Percentiles rank a stretch among this genome's conserved stretches.
Conservation (phyloP, 2,329 filamentous ascomycete species). For the Alternaria sp. region DNA sequence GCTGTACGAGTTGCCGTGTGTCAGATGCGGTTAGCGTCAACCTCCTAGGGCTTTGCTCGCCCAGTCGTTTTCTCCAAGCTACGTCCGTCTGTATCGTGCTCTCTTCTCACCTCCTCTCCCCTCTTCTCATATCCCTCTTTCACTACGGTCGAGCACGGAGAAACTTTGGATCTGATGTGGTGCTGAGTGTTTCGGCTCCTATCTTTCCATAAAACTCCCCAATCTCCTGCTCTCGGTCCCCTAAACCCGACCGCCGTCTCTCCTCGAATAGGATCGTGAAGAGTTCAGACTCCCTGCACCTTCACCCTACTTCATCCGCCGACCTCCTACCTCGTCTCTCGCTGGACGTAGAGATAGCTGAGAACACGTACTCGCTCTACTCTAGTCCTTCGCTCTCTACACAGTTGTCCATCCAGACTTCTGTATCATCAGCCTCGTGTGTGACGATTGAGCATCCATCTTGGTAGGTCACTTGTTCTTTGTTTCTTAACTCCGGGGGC, state of each 20-base stretch:
- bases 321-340: constrained; percentile 31
- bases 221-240: constrained; percentile 48
- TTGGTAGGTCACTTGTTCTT: constrained; percentile 38
- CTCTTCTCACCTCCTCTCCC: constrained; percentile 39
- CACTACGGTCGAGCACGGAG: constrained; percentile 51
- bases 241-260: constrained; percentile 48
- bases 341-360: constrained; percentile 44
- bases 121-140: constrained; percentile 41
- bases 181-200: constrained; percentile 47
- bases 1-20: constrained; percentile 37
- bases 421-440: constrained; percentile 41
- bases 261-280: constrained; percentile 46
- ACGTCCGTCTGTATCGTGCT: constrained; percentile 46
- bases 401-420: constrained; percentile 42
- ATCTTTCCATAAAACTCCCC: constrained; percentile 49
- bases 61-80: constrained; percentile 48
- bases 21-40: constrained; percentile 32
- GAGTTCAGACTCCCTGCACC: constrained; percentile 44
- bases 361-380: constrained; percentile 35
- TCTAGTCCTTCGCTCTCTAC: constrained; percentile 53
- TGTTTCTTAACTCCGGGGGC: constrained; percentile 17
- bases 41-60: constrained; percentile 42
- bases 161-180: constrained; percentile 49
- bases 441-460: constrained; percentile 23
- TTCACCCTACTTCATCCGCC: constrained; percentile 33